These are phyloP conservation scores for Leishmania turanica DNA, from an alignment of 208 protist species.

Conservation along the genomic window DNA sequence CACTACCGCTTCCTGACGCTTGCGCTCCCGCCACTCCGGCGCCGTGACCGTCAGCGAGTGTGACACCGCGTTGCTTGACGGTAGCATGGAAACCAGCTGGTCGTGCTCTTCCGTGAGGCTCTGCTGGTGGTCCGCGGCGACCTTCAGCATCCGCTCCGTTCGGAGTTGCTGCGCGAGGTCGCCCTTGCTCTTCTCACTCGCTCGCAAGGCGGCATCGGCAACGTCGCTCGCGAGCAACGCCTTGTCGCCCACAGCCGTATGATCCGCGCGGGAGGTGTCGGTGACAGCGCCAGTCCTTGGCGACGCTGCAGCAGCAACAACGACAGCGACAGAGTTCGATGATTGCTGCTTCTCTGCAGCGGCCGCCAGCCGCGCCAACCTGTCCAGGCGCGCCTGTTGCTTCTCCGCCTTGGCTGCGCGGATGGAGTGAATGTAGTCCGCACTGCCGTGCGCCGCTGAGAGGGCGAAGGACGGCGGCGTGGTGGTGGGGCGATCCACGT, in stretches of 20 bases:
- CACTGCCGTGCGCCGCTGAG: constrained; percentile 5
- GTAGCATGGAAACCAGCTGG: not conserved
- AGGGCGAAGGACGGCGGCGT: not conserved
- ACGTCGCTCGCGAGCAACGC: constrained; percentile 18
- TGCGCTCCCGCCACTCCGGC: not conserved
- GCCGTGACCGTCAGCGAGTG: not conserved
- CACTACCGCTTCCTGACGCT: constrained; percentile 7
- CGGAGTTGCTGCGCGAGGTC: constrained; percentile 17
- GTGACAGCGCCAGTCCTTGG: not conserved
- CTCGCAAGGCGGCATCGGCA: constrained; percentile 15
- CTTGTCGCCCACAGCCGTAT: constrained; percentile 36
- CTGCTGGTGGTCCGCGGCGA: constrained; percentile 19
- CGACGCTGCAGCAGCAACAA: not conserved
- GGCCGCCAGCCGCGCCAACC: constrained; percentile 56
- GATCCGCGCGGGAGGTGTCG: not conserved
- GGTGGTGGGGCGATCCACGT: constrained; percentile 23
- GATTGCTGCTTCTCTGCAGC: constrained; percentile 43
- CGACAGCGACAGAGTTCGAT: not conserved
- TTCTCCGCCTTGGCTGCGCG: constrained; percentile 57
- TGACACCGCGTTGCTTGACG: not conserved
- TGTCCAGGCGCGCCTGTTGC: constrained; percentile 54
- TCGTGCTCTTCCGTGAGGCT: constrained; percentile 15
- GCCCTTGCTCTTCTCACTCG: constrained; percentile 4
- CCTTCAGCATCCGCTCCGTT: constrained; percentile 38
- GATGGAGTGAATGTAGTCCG: constrained; percentile 60